A percentile compares a stretch with the other conserved stretches of the same genome.
Conservation (phyloP, 2,329 filamentous ascomycete genomes). For the Microcyclospora pomicola region DNA sequence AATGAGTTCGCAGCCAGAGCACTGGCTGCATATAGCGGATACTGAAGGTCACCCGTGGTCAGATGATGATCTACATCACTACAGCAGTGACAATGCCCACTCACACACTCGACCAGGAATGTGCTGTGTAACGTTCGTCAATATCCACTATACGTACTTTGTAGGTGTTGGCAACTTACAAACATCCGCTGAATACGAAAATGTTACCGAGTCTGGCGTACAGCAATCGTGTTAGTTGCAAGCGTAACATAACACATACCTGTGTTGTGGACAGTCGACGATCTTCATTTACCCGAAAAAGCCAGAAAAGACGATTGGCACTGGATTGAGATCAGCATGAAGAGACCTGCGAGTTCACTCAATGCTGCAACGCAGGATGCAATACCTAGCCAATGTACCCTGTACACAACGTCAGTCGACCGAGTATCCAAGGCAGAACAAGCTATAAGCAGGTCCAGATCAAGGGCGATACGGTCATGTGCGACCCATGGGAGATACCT, state of each 20-base stretch:
- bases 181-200: constrained; percentile 59
- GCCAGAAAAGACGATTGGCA: constrained; percentile 36
- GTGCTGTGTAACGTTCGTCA: constrained; percentile 44
- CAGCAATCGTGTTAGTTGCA: neutral
- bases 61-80: neutral
- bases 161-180: constrained; percentile 10
- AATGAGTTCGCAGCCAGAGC: constrained; percentile 39
- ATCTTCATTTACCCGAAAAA: constrained; percentile 26
- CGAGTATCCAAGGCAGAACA: constrained; percentile 9
- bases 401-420: constrained; percentile 24
- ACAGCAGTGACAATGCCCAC: constrained; percentile 11
- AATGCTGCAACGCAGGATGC: constrained; percentile 1
- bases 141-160: constrained; percentile 1
- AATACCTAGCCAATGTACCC: constrained; percentile 38
- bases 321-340: constrained; percentile 19
- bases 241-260: too few relatives aligned
- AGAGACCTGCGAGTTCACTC: constrained; percentile 1
- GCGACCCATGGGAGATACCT: constrained; percentile 38
- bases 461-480: too few relatives aligned
- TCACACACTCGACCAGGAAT: constrained; percentile 55
- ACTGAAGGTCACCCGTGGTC: constrained; percentile 4
- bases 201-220: constrained; percentile 30
- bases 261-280: too few relatives aligned
- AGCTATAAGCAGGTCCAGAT: constrained; percentile 1
- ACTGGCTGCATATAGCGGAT: constrained; percentile 36